These are phyloP conservation scores for Ostreobium quekettii DNA, from an alignment of 139 green algal species.

Conservation along the genomic window DNA sequence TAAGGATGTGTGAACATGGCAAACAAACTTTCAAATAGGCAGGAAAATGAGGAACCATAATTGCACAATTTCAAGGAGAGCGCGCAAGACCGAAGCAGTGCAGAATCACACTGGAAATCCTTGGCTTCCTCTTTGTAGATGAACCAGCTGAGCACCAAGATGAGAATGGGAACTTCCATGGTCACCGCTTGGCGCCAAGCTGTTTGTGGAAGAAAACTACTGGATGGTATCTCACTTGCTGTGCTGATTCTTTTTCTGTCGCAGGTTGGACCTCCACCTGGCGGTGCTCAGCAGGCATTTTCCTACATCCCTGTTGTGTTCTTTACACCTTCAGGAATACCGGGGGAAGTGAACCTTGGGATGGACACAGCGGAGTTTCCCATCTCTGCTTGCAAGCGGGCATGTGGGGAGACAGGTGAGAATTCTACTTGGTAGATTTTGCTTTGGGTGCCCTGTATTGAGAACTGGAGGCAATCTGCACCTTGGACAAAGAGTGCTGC, in stretches of 20 bases:
- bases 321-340: slow-evolving; percentile 75
- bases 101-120: too few species aligned
- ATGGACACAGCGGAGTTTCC: slow-evolving; percentile 16
- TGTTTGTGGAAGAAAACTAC: too few species aligned
- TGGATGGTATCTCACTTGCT: too few species aligned
- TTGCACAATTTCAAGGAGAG: too few species aligned
- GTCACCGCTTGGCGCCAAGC: too few species aligned
- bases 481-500: slow-evolving; percentile 25
- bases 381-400: slow-evolving; percentile 1
- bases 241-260: neutral
- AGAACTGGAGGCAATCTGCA: slow-evolving; percentile 35
- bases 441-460: neutral
- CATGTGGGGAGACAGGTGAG: slow-evolving; percentile 1
- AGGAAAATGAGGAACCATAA: too few species aligned
- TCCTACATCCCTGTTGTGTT: slow-evolving; percentile 78
- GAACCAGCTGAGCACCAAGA: too few species aligned
- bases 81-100: too few species aligned
- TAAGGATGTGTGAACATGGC: too few species aligned
- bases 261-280: slow-evolving; percentile 46
- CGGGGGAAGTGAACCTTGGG: slow-evolving; percentile 54
- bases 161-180: too few species aligned
- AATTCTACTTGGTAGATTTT: neutral
- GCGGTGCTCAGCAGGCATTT: slow-evolving; percentile 42
- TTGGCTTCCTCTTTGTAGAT: too few species aligned
- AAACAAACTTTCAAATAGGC: too few species aligned